A percentile compares a stretch with the other conserved stretches of the same genome.
Evolutionary conservation across 352 stramenopile species (phyloP).

Genomic region (Phytopythium kandeliae): DNA sequence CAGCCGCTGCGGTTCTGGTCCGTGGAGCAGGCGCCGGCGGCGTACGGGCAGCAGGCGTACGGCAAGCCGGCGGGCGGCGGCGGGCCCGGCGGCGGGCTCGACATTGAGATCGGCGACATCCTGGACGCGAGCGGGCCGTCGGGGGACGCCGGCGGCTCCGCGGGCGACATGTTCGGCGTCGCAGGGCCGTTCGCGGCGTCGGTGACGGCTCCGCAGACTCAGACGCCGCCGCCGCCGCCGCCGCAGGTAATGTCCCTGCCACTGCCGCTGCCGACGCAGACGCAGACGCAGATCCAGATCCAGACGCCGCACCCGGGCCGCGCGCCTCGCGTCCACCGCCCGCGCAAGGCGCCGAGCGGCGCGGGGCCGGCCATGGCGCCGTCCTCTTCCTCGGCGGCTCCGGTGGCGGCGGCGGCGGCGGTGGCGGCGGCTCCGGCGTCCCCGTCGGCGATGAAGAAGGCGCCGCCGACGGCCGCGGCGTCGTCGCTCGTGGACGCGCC

Average conservation of each 20-base stretch:
- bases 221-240: neutral
- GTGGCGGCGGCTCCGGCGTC: neutral
- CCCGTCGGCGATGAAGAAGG: slow-evolving; percentile 6
- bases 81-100: slow-evolving; percentile 15
- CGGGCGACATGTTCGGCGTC: neutral
- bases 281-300: neutral
- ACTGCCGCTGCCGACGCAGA: neutral
- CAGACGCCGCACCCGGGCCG: no score
- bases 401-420: neutral
- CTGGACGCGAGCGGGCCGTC: slow-evolving; percentile 12
- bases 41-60: neutral
- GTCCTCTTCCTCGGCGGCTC: no score
- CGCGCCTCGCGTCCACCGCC: slow-evolving; percentile 1
- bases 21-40: slow-evolving; percentile 7
- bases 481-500: slow-evolving; percentile 30
- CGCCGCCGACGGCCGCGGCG: slow-evolving; percentile 28
- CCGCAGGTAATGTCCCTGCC: no score
- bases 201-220: neutral
- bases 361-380: no score
- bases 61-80: neutral
- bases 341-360: neutral
- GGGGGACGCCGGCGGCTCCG: slow-evolving; percentile 3
- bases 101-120: slow-evolving; percentile 39
- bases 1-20: slow-evolving; percentile 17
- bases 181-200: neutral